Base-by-base conservation (phyloP, 2,329 filamentous ascomycete genomes). In the Aspergillus ustus region DNA sequence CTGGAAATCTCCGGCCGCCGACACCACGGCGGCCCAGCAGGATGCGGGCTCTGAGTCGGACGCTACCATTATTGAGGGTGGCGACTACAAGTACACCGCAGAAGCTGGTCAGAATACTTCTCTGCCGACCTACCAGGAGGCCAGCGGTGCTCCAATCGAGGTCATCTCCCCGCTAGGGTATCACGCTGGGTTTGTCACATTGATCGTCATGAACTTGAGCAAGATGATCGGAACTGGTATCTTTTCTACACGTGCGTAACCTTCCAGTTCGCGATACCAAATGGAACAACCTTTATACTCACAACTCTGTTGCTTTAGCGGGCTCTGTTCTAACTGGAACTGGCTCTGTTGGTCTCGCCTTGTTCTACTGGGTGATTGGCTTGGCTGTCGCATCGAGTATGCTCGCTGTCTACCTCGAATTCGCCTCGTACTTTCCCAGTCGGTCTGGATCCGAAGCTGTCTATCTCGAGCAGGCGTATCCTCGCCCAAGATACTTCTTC, bases 381-480 rank as follows among this genome's bases (percentile, higher is more conserved):
- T 85, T 85, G 60, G 52, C 89, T 40, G 85, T 88, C 55, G 83
- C 87, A 0, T 71, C 81, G 0, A 80, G 84, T 2, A 83, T 83
- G 1, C 80, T 89, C 3, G 77, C 81, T 0, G 82, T 88, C 0
- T 90, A 90, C 60, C 82, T 90, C 8, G 88, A 91, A 68, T 84
- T 85, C 15, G 83, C 87, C 0, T 81, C 85, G 1, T 90, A 87
- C 63, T 91, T 90, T 61, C 87, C 88, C 0, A 89, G 84, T 68
- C 84, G 88, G 7, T 89, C 85, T 2, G 88, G 88, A 0, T 83
- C 84, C 0, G 87, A 91, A 67, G 87, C 89, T 0, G 88, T 89
- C 0, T 91, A 89, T 66, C 80, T 91, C 0, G 88, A 91, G 66
- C 88, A 91, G 68, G 85, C 87, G 0, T 91, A 84, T 64, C 87